These are phyloP conservation scores for Wickerhamomyces pijperi DNA, from an alignment of 805 yeast species.

Conservation along the genomic window DNA sequence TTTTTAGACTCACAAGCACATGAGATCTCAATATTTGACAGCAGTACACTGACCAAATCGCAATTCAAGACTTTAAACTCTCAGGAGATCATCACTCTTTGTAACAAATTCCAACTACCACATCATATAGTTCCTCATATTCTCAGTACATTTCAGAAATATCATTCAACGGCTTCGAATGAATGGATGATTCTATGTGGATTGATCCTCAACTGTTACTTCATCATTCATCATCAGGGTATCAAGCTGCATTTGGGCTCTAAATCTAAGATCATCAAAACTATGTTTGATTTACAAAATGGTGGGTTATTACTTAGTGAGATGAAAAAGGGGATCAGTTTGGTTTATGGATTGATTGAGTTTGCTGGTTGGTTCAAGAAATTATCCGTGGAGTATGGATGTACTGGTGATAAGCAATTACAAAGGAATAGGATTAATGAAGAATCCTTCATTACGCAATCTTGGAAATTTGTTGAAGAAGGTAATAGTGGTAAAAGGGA, in stretches of 20 bases:
- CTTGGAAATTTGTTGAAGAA: background rate
- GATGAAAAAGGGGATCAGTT: constrained; percentile 38
- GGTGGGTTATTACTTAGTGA: constrained; percentile 42
- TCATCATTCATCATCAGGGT: constrained; percentile 37
- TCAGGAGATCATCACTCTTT: constrained; percentile 33
- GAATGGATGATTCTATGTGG: constrained; percentile 69
- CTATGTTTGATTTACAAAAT: constrained; percentile 39
- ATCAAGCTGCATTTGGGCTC: constrained; percentile 37
- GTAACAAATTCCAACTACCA: constrained; percentile 57
- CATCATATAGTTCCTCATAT: constrained; percentile 37
- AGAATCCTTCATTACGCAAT: background rate
- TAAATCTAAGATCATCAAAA: constrained; percentile 34
- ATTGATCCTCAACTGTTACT: constrained; percentile 45
- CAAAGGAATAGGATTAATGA: background rate
- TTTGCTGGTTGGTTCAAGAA: constrained; percentile 54
- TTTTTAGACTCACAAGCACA: background rate
- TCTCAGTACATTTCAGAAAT: constrained; percentile 36
- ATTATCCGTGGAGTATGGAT: constrained; percentile 32
- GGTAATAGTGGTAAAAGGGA: background rate
- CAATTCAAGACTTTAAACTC: constrained; percentile 24
- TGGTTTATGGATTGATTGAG: constrained; percentile 42
- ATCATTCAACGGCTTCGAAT: constrained; percentile 41
- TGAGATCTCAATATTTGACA: background rate
- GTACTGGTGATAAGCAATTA: constrained; percentile 1
- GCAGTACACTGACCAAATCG: background rate